These are phyloP conservation scores for Akanthomyces lecanii DNA, from an alignment of 2,329 filamentous ascomycete genomes.

Conservation along the genomic window DNA sequence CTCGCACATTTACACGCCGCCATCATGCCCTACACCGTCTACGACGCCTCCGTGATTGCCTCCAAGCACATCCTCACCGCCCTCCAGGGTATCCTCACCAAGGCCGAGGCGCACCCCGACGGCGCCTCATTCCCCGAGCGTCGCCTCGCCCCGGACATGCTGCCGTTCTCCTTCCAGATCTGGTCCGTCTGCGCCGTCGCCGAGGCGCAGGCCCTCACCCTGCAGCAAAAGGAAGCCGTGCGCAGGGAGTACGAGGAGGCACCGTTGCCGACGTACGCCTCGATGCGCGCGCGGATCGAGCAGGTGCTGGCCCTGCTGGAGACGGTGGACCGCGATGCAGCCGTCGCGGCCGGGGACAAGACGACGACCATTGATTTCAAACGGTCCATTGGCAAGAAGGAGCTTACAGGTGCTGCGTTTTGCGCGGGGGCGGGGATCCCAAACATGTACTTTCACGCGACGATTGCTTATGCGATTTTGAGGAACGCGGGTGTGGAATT, in stretches of 20 bases:
- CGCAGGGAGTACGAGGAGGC: neutral
- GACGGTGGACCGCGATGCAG: constrained; percentile 21
- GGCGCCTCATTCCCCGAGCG: constrained; percentile 19
- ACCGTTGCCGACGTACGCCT: constrained; percentile 29
- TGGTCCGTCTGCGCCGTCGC: constrained; percentile 21
- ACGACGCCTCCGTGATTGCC: constrained; percentile 26
- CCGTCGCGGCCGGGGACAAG: constrained; percentile 28
- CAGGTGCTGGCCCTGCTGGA: constrained; percentile 5
- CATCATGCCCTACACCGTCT: constrained; percentile 24
- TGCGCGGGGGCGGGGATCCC: constrained; percentile 47
- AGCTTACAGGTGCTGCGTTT: constrained; percentile 36
- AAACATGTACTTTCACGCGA: constrained; percentile 62
- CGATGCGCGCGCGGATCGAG: constrained; percentile 32
- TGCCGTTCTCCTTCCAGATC: constrained; percentile 27
- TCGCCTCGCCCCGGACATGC: constrained; percentile 29
- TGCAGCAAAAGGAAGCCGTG: neutral
- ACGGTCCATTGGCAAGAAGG: constrained; percentile 21
- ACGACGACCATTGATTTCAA: constrained; percentile 30
- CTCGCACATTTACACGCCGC: neutral
- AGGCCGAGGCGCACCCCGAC: constrained; percentile 25
- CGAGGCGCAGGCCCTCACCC: constrained; percentile 5
- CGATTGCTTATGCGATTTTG: constrained; percentile 56
- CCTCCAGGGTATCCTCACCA: constrained; percentile 23
- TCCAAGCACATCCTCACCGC: constrained; percentile 22
- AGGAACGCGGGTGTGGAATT: constrained; percentile 57